Evolutionary conservation across 2,329 filamentous ascomycete species (phyloP).

Genomic region (Paraphoma sp.): DNA sequence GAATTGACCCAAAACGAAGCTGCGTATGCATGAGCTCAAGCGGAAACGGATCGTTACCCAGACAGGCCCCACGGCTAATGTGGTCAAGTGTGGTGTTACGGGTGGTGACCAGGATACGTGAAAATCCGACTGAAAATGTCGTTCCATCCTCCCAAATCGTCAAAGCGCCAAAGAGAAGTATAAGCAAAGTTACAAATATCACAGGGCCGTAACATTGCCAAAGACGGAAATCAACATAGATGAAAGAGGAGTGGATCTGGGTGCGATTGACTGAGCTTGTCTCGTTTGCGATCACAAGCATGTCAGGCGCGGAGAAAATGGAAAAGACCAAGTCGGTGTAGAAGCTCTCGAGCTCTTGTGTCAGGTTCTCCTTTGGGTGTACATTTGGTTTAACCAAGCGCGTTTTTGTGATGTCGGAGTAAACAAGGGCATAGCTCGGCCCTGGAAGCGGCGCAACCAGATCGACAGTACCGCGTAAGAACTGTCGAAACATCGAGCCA

Average conservation of each 20-base stretch:
- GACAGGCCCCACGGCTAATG: constrained; percentile 48
- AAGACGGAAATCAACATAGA: constrained; percentile 34
- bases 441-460: constrained; percentile 33
- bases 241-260: constrained; percentile 35
- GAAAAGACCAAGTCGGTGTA: constrained; percentile 45
- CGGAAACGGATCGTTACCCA: constrained; percentile 49
- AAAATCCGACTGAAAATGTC: constrained; percentile 42
- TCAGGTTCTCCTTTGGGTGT: constrained; percentile 44
- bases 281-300: constrained; percentile 30
- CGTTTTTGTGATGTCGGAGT: constrained; percentile 51
- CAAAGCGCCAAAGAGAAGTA: constrained; percentile 35
- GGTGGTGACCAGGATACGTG: constrained; percentile 43
- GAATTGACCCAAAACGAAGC: constrained; percentile 46
- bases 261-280: constrained; percentile 25
- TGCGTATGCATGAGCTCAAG: constrained; percentile 43
- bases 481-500: constrained; percentile 37
- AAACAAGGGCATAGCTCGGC: constrained; percentile 30
- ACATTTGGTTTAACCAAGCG: not conserved
- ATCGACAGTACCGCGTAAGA: constrained; percentile 38
- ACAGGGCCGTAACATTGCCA: constrained; percentile 45
- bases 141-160: constrained; percentile 44
- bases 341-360: constrained; percentile 27
- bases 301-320: constrained; percentile 41
- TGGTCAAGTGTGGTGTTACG: constrained; percentile 43
- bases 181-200: constrained; percentile 32